phyloP scores from a whole-genome alignment of 352 stramenopile genomes.

The Globisporangium middletonii region DNA sequence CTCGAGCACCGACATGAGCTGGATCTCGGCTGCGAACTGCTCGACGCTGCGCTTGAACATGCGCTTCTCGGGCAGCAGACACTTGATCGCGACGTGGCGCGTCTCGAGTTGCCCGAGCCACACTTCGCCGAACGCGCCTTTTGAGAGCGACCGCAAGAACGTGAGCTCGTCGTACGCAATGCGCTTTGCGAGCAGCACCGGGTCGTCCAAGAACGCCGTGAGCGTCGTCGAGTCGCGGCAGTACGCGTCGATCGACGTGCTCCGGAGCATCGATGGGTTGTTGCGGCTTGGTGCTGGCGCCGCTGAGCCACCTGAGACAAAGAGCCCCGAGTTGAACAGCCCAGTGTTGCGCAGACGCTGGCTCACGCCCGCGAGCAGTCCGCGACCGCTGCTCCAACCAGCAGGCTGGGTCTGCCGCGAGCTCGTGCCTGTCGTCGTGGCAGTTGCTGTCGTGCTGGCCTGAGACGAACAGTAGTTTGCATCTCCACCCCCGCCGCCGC shows the following conservation, averaged over 20 bases:
- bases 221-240: slow-evolving; percentile 54
- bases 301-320: not conserved
- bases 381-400: not conserved
- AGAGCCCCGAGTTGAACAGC: slow-evolving; percentile 9
- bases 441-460: not conserved
- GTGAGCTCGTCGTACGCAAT: slow-evolving; percentile 67
- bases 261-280: slow-evolving; percentile 11
- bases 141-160: slow-evolving; percentile 52
- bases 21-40: slow-evolving; percentile 67
- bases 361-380: slow-evolving; percentile 6
- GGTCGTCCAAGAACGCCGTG: slow-evolving; percentile 43
- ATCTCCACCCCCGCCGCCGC: not conserved
- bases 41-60: slow-evolving; percentile 44
- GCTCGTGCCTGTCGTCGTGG: too few species aligned
- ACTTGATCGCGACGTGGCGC: slow-evolving; percentile 70
- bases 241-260: slow-evolving; percentile 50
- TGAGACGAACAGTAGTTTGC: too few species aligned
- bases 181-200: slow-evolving; percentile 37
- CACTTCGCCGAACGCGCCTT: slow-evolving; percentile 70
- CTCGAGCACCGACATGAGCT: slow-evolving; percentile 55
- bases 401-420: not conserved
- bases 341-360: slow-evolving; percentile 10
- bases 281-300: not conserved
- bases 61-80: slow-evolving; percentile 52
- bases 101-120: slow-evolving; percentile 61